These are phyloP conservation scores for Wickerhamiella kurtzmanii DNA, from an alignment of 805 yeast species.

Conservation along the genomic window DNA sequence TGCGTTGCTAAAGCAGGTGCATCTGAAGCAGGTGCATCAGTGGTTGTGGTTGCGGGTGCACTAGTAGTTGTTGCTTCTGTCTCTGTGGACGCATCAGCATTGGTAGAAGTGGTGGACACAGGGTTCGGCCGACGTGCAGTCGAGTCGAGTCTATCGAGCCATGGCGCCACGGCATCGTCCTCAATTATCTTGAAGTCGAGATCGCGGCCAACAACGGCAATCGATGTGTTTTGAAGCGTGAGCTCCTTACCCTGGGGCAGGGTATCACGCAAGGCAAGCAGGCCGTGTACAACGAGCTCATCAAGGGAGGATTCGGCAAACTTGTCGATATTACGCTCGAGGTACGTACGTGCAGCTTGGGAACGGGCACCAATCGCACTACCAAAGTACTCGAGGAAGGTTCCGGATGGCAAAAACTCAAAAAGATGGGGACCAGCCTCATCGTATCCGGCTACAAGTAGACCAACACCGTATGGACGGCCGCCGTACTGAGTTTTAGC, in stretches of 20 bases:
- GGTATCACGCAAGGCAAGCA: conserved; percentile 86
- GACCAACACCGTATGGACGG: conserved; percentile 96
- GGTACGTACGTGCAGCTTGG: conserved; percentile 92
- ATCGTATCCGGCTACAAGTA: conserved; percentile 79
- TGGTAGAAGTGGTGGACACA: background rate
- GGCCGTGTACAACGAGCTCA: conserved; percentile 70
- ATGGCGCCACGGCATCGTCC: conserved; percentile 71
- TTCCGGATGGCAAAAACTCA: conserved; percentile 94
- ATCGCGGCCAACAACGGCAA: conserved; percentile 83
- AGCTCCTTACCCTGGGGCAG: conserved; percentile 88
- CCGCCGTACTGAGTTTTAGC: conserved; percentile 88
- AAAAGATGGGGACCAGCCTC: conserved; percentile 86
- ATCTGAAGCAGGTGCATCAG: conserved; percentile 13
- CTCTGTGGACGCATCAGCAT: background rate
- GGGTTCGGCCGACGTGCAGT: conserved; percentile 37
- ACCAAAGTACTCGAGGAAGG: conserved; percentile 79
- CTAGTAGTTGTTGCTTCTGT: background rate
- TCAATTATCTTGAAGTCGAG: conserved; percentile 65
- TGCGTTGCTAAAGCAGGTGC: conserved; percentile 4
- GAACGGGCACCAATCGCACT: conserved; percentile 98
- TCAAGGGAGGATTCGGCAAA: conserved; percentile 51
- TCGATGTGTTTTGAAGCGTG: conserved; percentile 68
- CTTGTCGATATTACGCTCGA: conserved; percentile 70
- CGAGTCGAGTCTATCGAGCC: conserved; percentile 65
- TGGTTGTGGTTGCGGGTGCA: background rate